These are phyloP conservation scores for Rutstroemia sp. DNA, from an alignment of 2,329 filamentous ascomycete genomes.

Conservation along the genomic window DNA sequence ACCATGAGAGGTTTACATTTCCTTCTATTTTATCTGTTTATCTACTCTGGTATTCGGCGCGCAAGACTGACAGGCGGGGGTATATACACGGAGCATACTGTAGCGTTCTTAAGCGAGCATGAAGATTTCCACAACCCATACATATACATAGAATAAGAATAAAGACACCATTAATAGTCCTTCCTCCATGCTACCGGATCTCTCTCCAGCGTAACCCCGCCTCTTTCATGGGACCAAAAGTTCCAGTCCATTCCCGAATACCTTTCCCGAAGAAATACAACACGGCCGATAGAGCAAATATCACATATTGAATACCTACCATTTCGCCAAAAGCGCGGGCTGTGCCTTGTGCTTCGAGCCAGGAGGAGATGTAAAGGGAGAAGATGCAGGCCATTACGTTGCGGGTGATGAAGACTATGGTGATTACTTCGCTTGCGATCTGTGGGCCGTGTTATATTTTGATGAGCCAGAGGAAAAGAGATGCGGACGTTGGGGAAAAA, in stretches of 20 bases:
- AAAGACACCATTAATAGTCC: too few relatives aligned
- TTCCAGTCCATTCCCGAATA: background rate
- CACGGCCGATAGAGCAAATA: constrained; percentile 8
- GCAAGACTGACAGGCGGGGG: too few relatives aligned
- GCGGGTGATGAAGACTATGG: constrained; percentile 29
- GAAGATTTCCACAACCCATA: too few relatives aligned
- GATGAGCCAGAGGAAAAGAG: background rate
- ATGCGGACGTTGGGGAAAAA: too few relatives aligned
- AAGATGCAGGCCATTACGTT: constrained; percentile 27
- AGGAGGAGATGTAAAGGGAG: constrained; percentile 24
- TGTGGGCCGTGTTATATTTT: background rate
- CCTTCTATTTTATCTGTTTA: too few relatives aligned
- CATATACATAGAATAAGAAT: too few relatives aligned
- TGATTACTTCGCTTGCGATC: constrained; percentile 26
- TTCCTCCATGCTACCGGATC: too few relatives aligned
- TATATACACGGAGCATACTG: too few relatives aligned
- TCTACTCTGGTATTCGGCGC: too few relatives aligned
- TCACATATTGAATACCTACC: constrained; percentile 14
- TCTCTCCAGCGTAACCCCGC: background rate
- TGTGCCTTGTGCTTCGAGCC: constrained; percentile 21
- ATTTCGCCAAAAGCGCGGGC: constrained; percentile 26
- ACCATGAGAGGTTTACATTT: too few relatives aligned
- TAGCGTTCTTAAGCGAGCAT: too few relatives aligned
- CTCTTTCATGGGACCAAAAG: background rate
- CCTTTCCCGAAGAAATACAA: constrained; percentile 5